phyloP scores from a whole-genome alignment of 805 yeast species.

The Ogataea polymorpha region DNA sequence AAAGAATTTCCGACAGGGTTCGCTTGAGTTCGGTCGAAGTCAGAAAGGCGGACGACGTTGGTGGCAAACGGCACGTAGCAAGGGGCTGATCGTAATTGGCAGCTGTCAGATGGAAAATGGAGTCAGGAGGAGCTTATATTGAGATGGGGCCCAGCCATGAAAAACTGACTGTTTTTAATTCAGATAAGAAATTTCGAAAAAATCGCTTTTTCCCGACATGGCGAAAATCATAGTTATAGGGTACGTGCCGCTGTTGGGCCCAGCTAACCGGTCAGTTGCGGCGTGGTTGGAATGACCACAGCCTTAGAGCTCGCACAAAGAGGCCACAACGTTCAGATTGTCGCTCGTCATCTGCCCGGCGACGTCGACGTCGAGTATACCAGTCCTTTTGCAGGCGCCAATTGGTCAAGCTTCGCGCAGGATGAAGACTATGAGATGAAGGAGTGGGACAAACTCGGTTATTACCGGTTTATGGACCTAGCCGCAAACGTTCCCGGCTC shows the following conservation, averaged over 20 bases:
- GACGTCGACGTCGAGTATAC: slow-evolving; percentile 51
- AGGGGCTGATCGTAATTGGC: no score
- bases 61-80: no score
- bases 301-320: slow-evolving; percentile 41
- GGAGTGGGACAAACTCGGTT: slow-evolving; percentile 47
- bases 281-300: slow-evolving; percentile 55
- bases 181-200: neutral
- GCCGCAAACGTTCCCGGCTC: slow-evolving; percentile 53
- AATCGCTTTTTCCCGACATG: slow-evolving; percentile 4
- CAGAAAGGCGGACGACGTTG: no score
- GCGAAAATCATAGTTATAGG: slow-evolving; percentile 15
- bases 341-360: slow-evolving; percentile 52
- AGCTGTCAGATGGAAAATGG: no score
- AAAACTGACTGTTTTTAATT: no score
- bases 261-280: slow-evolving; percentile 22
- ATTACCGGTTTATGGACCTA: slow-evolving; percentile 42
- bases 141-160: no score
- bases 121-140: no score
- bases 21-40: neutral
- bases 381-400: slow-evolving; percentile 72
- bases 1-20: neutral
- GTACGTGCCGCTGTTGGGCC: neutral
- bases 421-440: slow-evolving; percentile 35
- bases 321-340: slow-evolving; percentile 41
- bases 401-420: slow-evolving; percentile 61